A percentile compares a stretch with the other conserved stretches of the same genome.
phyloP scores from a whole-genome alignment of 495 filamentous ascomycete genomes.

The Penicillium pulvis region DNA sequence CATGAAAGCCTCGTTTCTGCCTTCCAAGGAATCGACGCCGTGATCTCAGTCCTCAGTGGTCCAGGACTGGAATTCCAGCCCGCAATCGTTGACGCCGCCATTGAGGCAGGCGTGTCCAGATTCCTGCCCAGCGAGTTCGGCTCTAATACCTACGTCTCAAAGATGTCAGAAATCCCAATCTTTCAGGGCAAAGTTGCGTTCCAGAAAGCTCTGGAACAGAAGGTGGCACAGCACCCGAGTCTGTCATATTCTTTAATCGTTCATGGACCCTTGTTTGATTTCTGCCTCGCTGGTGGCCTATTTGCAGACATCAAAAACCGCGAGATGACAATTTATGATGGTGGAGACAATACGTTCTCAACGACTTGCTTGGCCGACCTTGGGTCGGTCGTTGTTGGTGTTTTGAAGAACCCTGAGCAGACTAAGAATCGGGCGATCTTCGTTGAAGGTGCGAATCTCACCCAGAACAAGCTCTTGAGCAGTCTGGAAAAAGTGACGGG shows the following conservation, averaged over 20 bases:
- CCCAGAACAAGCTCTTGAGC: slow-evolving; percentile 13
- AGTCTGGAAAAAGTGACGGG: neutral
- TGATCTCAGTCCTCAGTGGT: slow-evolving; percentile 36
- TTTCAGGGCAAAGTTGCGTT: slow-evolving; percentile 3
- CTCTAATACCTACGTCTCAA: slow-evolving; percentile 1
- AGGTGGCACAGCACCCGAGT: neutral
- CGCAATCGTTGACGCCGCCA: slow-evolving; percentile 52
- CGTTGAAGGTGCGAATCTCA: slow-evolving; percentile 9
- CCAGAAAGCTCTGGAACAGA: neutral
- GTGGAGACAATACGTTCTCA: slow-evolving; percentile 14
- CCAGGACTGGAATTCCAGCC: slow-evolving; percentile 34
- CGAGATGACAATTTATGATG: slow-evolving; percentile 18
- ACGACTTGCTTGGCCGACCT: slow-evolving; percentile 11
- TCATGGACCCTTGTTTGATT: slow-evolving; percentile 20
- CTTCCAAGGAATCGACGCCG: slow-evolving; percentile 38
- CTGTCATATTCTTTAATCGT: slow-evolving; percentile 2
- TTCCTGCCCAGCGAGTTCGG: slow-evolving; percentile 56
- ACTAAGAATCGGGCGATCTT: slow-evolving; percentile 14
- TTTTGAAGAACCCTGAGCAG: slow-evolving; percentile 4
- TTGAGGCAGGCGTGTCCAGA: slow-evolving; percentile 53
- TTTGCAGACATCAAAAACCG: slow-evolving; percentile 9
- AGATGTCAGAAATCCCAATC: slow-evolving; percentile 1
- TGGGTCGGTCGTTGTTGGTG: slow-evolving; percentile 10
- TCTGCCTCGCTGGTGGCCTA: slow-evolving; percentile 8
- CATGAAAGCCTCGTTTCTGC: slow-evolving; percentile 23